Evolutionary conservation across 2,329 filamentous ascomycete genomes (phyloP), one percentile per base, ranked within the genome.

Genomic region (Venturia effusa): DNA sequence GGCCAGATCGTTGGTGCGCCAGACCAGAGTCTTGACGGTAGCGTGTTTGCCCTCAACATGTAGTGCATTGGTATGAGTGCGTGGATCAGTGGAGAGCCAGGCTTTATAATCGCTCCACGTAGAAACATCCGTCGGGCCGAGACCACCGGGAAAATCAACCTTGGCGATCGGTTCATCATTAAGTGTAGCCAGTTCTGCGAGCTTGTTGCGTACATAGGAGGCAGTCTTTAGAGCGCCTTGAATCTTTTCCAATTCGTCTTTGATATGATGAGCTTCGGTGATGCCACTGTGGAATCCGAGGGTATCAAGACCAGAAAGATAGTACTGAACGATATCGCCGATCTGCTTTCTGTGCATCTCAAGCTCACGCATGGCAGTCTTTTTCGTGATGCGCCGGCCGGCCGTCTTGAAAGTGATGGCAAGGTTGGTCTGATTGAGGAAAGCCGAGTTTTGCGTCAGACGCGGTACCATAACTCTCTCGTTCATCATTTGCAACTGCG

Each of bases 381-480:
- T 22, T 17, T 30, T 54, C 5, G 48, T 30, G 24, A 54, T 54
- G 8, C 48, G 48, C 7, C 24, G 48, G 13, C 48, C 48, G 11
- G 27, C 48, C 6, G 48, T 54, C 24, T 54, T 30, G 22, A 51
- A 71, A 68, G 57, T 71, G 70, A 39, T 68, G 64, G 17, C 68
- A 67, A 40, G 70, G 66, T 17, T 70, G 63, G 63, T 71, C 71
- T 67, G 69, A 70, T n/a, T 69, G 64, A 22, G 70, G 62, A n/a
- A 70, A 69, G n/a, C 71, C 66, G 8, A 55, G 55, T 37, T 62
- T 51, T 22, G 62, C 66, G 43, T 68, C 65, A 17, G 40, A 54
- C 5, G 69, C 55, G 24, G 62, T 41, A 15, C 69, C 69, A 13
- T 64, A 61, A 45, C 66, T 61, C 24, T 64, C 62, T 6, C 66